Conservation (phyloP, 2,329 filamentous ascomycete species). For the Berkeleyomyces basicola region DNA sequence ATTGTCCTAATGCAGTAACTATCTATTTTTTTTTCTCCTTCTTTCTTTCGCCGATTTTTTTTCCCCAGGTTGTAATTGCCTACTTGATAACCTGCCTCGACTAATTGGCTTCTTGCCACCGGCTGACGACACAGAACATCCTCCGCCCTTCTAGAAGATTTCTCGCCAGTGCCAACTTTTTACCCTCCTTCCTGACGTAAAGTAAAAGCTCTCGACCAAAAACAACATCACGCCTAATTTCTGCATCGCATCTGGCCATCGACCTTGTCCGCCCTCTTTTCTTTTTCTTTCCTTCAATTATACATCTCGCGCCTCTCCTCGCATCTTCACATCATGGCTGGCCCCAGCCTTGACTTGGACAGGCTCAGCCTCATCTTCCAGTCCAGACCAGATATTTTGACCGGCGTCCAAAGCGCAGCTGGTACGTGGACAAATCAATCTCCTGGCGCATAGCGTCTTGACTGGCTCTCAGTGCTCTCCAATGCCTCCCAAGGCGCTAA, state of each 20-base stretch:
- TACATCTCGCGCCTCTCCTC: background rate
- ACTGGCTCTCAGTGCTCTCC: background rate
- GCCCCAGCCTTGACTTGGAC: constrained; percentile 33
- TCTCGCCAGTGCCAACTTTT: background rate
- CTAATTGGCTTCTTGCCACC: background rate
- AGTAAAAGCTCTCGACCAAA: no score
- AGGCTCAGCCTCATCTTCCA: constrained; percentile 36
- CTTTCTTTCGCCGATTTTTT: background rate
- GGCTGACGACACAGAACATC: background rate
- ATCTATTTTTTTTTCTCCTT: background rate
- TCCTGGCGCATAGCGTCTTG: background rate
- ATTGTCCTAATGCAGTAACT: background rate
- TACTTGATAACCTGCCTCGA: background rate
- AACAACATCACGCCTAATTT: no score
- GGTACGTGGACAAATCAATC: constrained; percentile 24
- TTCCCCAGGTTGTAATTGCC: background rate
- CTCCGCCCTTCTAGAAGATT: background rate
- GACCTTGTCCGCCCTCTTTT: background rate
- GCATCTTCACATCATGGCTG: constrained; percentile 23
- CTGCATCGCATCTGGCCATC: background rate
- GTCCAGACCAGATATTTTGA: constrained; percentile 38
- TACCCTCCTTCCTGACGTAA: no score
- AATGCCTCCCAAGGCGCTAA: background rate
- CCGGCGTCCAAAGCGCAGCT: constrained; percentile 35
- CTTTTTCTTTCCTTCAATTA: background rate